These are phyloP conservation scores for Suillus americanus DNA, from an alignment of 768 basidiomycete genomes.

Conservation along the genomic window DNA sequence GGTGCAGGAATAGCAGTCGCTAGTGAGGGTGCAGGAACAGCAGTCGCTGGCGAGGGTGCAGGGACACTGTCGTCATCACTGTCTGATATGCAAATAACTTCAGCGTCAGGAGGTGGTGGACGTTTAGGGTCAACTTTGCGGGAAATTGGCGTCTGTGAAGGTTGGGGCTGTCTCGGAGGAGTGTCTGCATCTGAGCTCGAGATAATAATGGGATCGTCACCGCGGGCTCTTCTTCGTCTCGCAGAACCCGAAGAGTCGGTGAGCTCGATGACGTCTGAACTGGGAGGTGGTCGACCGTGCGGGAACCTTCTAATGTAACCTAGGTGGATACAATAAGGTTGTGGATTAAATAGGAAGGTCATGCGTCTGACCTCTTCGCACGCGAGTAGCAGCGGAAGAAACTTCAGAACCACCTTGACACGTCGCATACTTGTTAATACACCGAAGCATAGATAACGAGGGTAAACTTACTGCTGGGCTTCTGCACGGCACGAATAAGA, in stretches of 20 bases:
- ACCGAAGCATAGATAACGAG: background rate
- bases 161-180: background rate
- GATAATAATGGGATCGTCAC: constrained; percentile 24
- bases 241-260: constrained; percentile 21
- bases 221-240: background rate
- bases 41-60: background rate
- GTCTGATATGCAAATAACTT: constrained; percentile 31
- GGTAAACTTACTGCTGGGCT: constrained; percentile 3
- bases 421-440: background rate
- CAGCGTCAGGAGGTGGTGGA: constrained; percentile 15
- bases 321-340: constrained; percentile 12
- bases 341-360: constrained; percentile 7
- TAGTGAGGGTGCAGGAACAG: background rate
- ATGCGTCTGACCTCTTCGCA: constrained; percentile 18
- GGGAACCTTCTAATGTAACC: constrained; percentile 7
- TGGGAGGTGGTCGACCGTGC: constrained; percentile 14
- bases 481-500: constrained; percentile 21
- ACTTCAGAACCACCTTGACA: constrained; percentile 2
- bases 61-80: constrained; percentile 19
- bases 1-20: too few relatives aligned
- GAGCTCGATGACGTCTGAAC: constrained; percentile 17
- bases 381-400: constrained; percentile 19
- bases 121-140: background rate
- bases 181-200: constrained; percentile 23
- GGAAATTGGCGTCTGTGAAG: constrained; percentile 1